Base-by-base conservation (phyloP, 2,329 filamentous ascomycete genomes). In the Sordariomycetes sp. region DNA sequence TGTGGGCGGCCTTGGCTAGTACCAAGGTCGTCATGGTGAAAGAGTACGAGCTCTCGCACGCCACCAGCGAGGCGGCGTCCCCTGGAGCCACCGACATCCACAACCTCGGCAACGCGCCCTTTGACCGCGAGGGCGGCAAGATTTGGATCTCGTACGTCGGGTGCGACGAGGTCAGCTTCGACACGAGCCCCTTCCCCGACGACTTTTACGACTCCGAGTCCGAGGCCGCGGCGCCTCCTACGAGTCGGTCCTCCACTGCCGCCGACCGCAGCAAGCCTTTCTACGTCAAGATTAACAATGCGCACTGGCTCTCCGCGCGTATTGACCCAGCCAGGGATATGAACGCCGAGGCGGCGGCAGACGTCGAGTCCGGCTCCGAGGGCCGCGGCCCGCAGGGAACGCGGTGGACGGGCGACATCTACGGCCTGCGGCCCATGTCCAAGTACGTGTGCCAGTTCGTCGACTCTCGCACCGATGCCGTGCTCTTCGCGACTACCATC, bases 21-120 rank as follows among this genome's bases (percentile, higher is more conserved):
- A 96, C 91, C 67, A 96, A 96, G 77, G 91, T 96, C 68, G 92
- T 94, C 64, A 90, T 96, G 72, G 85, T 95, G 67, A 94, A 95
- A 74, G 91, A 90, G 71, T 89, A 89, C 64, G 87, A 90, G 72
- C 81, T 95, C 68, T 92, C 88, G 62, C 84, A 88, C 68, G 84
- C 85, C 59, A 80, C 86, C 60, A 81, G 82, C 57, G 87, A 90
- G 71, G 86, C 84, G 55, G 82, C 81, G 35, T 86, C 86, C 65
- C 84, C 87, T 62, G 86, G 88, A 67, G 84, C 84, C 64, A 89
- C 84, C 66, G 86, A 89, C 65, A 84, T 86, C 67, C 85, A 89
- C 71, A 86, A 89, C 70, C 77, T 89, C 67, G 86, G 85, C 62
- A 88, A 87, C 67, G 85, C 86, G 60, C 81, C 87, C 56, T 89